Evolutionary conservation across 2,329 filamentous ascomycete species (phyloP).

Genomic region (Colletotrichum australisinense): DNA sequence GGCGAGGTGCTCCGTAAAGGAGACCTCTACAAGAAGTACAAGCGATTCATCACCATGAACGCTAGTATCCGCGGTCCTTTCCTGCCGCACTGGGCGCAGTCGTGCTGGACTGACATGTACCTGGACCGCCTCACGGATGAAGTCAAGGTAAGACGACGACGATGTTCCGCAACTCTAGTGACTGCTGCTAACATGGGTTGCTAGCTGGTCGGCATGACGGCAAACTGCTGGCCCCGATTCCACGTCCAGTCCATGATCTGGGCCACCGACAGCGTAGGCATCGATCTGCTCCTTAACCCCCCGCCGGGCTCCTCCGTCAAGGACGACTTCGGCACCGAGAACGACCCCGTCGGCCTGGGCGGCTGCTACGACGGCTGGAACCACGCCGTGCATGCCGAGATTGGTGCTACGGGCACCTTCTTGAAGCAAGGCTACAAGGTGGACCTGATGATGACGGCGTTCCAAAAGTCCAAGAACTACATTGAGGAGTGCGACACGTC

Average conservation of each 20-base stretch:
- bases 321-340: slow-evolving; percentile 40
- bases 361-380: slow-evolving; percentile 44
- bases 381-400: slow-evolving; percentile 45
- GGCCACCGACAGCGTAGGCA: slow-evolving; percentile 51
- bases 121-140: slow-evolving; percentile 44
- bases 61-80: slow-evolving; percentile 51
- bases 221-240: slow-evolving; percentile 47
- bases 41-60: slow-evolving; percentile 50
- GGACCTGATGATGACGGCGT: slow-evolving; percentile 47
- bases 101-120: slow-evolving; percentile 51
- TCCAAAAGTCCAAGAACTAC: slow-evolving; percentile 38
- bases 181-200: not conserved
- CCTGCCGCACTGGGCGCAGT: slow-evolving; percentile 46
- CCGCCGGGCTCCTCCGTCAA: slow-evolving; percentile 31
- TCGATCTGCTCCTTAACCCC: slow-evolving; percentile 48
- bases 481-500: slow-evolving; percentile 30
- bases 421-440: slow-evolving; percentile 46
- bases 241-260: slow-evolving; percentile 52
- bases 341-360: slow-evolving; percentile 42
- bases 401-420: slow-evolving; percentile 45
- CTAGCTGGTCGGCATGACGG: slow-evolving; percentile 51
- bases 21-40: slow-evolving; percentile 48
- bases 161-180: not conserved
- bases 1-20: slow-evolving; percentile 47
- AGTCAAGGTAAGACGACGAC: slow-evolving; percentile 41